phyloP scores from a whole-genome alignment of 2,329 filamentous ascomycete genomes.

The Neopestalotiopsis sp. region DNA sequence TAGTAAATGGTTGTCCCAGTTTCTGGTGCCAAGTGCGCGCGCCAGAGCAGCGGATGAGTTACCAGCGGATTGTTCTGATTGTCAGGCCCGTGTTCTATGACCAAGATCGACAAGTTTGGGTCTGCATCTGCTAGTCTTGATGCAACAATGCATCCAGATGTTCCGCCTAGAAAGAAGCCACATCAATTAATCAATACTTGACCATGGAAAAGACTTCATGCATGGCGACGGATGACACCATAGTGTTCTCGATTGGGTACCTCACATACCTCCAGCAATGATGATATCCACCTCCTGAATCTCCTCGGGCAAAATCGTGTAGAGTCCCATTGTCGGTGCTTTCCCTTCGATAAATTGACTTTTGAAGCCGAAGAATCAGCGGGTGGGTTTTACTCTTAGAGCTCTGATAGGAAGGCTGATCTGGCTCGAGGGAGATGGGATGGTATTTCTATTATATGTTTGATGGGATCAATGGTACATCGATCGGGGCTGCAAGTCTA shows the following conservation, averaged over 20 bases:
- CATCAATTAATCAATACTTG: neutral
- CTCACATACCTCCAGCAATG: neutral
- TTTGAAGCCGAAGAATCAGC: no score
- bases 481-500: no score
- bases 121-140: constrained; percentile 13
- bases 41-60: neutral
- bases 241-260: neutral
- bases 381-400: no score
- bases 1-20: neutral
- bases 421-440: no score
- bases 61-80: neutral
- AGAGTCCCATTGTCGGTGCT: neutral
- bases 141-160: neutral
- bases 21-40: neutral
- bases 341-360: neutral
- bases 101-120: neutral
- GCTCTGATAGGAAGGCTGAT: no score
- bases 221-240: neutral
- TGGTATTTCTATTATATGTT: no score
- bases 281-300: neutral
- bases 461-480: no score
- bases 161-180: constrained; percentile 5
- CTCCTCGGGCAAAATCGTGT: neutral
- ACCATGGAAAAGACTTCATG: neutral
- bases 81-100: neutral